These are phyloP conservation scores for Solanum tarijense DNA, from an alignment of 257 asterid genomes.

Conservation along the genomic window DNA sequence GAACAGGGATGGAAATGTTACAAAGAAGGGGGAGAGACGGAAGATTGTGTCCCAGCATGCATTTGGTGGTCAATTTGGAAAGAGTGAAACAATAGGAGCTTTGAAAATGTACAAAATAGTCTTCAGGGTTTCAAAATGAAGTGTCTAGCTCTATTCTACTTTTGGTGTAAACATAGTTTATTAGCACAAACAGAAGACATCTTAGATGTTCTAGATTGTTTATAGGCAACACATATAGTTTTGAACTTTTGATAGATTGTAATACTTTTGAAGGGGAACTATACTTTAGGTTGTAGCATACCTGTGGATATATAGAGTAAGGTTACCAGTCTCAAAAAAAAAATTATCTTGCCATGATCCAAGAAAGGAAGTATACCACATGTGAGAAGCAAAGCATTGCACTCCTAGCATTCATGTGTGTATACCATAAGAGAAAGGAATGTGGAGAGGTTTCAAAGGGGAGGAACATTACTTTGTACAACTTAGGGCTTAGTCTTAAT, in stretches of 20 bases:
- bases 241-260: background rate
- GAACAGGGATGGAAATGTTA: background rate
- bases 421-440: background rate
- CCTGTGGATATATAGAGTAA: background rate
- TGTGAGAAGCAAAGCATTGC: background rate
- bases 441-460: background rate
- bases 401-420: background rate
- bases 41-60: background rate
- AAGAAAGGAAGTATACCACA: background rate
- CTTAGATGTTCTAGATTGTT: background rate
- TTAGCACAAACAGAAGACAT: background rate
- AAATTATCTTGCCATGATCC: background rate
- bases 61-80: background rate
- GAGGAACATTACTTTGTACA: background rate
- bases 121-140: background rate
- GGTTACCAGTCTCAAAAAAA: background rate
- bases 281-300: background rate
- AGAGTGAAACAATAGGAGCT: background rate
- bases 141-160: background rate
- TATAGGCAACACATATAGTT: background rate
- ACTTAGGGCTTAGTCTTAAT: background rate
- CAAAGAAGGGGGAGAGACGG: background rate
- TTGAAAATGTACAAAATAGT: background rate
- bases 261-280: background rate
- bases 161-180: background rate